A percentile compares a stretch with the other conserved stretches of the same genome.
Conservation (phyloP, 176 grass and related monocot species). For the Musa troglodytarum region DNA sequence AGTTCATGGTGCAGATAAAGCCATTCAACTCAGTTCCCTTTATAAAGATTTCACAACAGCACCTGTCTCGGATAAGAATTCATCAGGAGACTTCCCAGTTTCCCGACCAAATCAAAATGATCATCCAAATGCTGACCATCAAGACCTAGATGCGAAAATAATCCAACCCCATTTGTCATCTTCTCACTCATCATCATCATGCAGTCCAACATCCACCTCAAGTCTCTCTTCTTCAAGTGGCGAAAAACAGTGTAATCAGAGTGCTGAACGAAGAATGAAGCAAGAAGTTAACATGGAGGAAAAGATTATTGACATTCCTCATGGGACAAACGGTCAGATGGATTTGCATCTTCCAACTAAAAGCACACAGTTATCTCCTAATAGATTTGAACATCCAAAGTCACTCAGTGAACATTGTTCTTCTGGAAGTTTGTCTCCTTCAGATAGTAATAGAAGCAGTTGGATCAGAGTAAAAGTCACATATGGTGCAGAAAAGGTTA, state of each 20-base stretch:
- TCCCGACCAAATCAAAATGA: slow-evolving; percentile 35
- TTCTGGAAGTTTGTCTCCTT: slow-evolving; percentile 26
- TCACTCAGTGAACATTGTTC: slow-evolving; percentile 25
- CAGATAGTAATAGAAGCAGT: slow-evolving; percentile 27
- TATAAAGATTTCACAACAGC: slow-evolving; percentile 73
- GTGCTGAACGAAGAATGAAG: slow-evolving; percentile 28
- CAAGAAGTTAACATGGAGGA: slow-evolving; percentile 28
- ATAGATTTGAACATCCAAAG: slow-evolving; percentile 23
- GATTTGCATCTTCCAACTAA: slow-evolving; percentile 33
- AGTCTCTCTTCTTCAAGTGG: slow-evolving; percentile 44
- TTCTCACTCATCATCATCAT: slow-evolving; percentile 51
- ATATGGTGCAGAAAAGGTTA: slow-evolving; percentile 69
- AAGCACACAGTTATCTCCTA: slow-evolving; percentile 28
- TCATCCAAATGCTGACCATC: slow-evolving; percentile 19
- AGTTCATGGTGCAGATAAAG: slow-evolving; percentile 77
- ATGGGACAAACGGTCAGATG: slow-evolving; percentile 34
- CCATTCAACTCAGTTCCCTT: slow-evolving; percentile 60
- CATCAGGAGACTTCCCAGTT: slow-evolving; percentile 32
- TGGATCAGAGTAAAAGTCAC: slow-evolving; percentile 77
- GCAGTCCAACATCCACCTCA: slow-evolving; percentile 52
- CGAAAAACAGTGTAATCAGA: slow-evolving; percentile 29
- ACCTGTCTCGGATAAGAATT: slow-evolving; percentile 49
- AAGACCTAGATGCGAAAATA: slow-evolving; percentile 20
- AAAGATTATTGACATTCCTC: slow-evolving; percentile 24
- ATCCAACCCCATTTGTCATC: slow-evolving; percentile 30